These are phyloP conservation scores for Colletotrichum cuscutae DNA, from an alignment of 2,329 filamentous ascomycete species.

Conservation along the genomic window DNA sequence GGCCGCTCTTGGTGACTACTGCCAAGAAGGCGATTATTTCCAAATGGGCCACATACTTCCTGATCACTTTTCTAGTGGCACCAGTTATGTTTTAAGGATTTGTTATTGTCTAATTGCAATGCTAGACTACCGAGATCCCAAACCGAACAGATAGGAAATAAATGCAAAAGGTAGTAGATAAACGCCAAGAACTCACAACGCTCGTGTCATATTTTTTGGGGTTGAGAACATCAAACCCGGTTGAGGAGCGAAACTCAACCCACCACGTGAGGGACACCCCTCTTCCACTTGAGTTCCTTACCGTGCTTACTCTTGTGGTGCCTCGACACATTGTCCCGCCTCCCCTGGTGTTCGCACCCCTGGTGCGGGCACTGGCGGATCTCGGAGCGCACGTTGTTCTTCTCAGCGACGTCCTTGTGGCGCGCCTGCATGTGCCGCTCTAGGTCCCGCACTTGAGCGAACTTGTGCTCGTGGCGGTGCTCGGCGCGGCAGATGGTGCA, in stretches of 20 bases:
- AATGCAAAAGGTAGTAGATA: constrained; percentile 2
- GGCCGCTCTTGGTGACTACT: neutral
- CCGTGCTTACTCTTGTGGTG: constrained; percentile 37
- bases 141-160: constrained; percentile 11
- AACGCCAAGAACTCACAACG: constrained; percentile 27
- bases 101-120: constrained; percentile 24
- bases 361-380: constrained; percentile 32
- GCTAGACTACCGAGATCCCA: constrained; percentile 21
- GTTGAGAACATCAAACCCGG: no score
- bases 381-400: constrained; percentile 34
- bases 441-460: constrained; percentile 37
- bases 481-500: constrained; percentile 35
- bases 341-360: constrained; percentile 34
- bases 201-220: constrained; percentile 10
- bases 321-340: constrained; percentile 36
- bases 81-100: constrained; percentile 7
- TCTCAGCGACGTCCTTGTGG: constrained; percentile 31
- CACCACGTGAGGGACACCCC: constrained; percentile 32
- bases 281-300: constrained; percentile 36
- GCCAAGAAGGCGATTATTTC: neutral
- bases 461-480: constrained; percentile 34
- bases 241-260: constrained; percentile 1
- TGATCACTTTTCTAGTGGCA: neutral
- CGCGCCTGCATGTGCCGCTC: constrained; percentile 37
- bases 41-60: no score